phyloP scores from a whole-genome alignment of 2,329 filamentous ascomycete species.

The Xylariaceae sp. region DNA sequence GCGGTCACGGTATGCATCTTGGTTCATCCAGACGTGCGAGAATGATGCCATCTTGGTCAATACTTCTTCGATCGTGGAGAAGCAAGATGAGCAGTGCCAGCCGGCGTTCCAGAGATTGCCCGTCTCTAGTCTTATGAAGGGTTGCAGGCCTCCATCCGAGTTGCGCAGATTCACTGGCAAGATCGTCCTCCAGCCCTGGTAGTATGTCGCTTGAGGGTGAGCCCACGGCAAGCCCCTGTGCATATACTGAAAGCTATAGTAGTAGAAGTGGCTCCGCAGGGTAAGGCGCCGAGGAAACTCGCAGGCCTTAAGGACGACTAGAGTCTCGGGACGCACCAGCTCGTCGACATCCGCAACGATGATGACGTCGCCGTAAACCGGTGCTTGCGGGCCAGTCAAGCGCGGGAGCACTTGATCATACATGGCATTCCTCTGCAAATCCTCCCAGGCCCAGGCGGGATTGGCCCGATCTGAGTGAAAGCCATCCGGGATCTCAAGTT shows the following conservation, averaged over 20 bases:
- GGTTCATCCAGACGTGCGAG: conserved; percentile 51
- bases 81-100: conserved; percentile 61
- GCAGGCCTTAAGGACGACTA: conserved; percentile 46
- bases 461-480: conserved; percentile 35
- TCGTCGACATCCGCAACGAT: conserved; percentile 58
- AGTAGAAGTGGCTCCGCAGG: conserved; percentile 48
- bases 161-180: conserved; percentile 49
- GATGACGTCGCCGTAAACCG: conserved; percentile 48
- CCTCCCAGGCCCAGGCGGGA: conserved; percentile 45
- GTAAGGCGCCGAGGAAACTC: conserved; percentile 49
- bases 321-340: conserved; percentile 48
- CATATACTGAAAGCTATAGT: conserved; percentile 54
- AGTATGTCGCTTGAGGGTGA: conserved; percentile 57
- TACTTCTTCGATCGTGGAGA: conserved; percentile 50
- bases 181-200: conserved; percentile 45
- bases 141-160: conserved; percentile 38
- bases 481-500: conserved; percentile 42
- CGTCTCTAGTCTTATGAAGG: conserved; percentile 39
- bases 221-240: conserved; percentile 45
- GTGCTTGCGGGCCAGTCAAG: conserved; percentile 39
- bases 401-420: conserved; percentile 50
- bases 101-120: conserved; percentile 27
- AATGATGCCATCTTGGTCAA: conserved; percentile 53
- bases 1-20: conserved; percentile 42
- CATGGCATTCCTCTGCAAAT: conserved; percentile 50